Base-by-base conservation (phyloP, 2,329 filamentous ascomycete genomes). In the Hypoxylon sp. region DNA sequence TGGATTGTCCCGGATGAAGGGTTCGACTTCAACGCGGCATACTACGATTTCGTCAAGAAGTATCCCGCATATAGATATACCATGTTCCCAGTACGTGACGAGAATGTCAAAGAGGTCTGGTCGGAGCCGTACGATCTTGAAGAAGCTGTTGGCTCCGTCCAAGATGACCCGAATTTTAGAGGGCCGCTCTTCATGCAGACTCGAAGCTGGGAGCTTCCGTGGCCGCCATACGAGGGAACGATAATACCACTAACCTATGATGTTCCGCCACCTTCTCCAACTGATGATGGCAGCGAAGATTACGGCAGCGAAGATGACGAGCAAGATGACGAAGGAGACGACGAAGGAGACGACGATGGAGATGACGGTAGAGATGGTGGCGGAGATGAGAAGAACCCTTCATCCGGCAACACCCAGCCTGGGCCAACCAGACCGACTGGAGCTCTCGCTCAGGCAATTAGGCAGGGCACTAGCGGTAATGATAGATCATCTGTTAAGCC, bases 141-240 rank as follows among this genome's bases (percentile, higher is more conserved):
- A 8, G 31, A 2, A 0, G 54, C 54, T 3, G 22, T 54, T 5
- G 71, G 71, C 9, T 33, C 22, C 3, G 5, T 53, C 17, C 10
- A 47, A 10, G 69, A 73, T 17, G 71, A 73, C 31, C 65, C 71
- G 14, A 71, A 69, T 26, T 39, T 13, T n/a, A 9, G 4, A 14
- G 37, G 39, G 9, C 39, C 14, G 1, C 46, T 31, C 26, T 42
- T 19, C 58, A 39, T 9, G 29, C 19, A 3, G 10, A 19, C 10
- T 11, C 17, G 26, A 11, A 44, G 19, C 22, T 17, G 33, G 1
- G 11, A 26, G 2, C 54, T 73, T 6, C 69, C 71, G 11, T 73
- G 71, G 71, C 71, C 71, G n/a, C 71, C 71, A 3, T 68, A 68
- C 22, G 17, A 39, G 48, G 69, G 67, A 14, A 37, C 5, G 2